phyloP scores from a whole-genome alignment of 306 rosid species.

The Cucumis melo region DNA sequence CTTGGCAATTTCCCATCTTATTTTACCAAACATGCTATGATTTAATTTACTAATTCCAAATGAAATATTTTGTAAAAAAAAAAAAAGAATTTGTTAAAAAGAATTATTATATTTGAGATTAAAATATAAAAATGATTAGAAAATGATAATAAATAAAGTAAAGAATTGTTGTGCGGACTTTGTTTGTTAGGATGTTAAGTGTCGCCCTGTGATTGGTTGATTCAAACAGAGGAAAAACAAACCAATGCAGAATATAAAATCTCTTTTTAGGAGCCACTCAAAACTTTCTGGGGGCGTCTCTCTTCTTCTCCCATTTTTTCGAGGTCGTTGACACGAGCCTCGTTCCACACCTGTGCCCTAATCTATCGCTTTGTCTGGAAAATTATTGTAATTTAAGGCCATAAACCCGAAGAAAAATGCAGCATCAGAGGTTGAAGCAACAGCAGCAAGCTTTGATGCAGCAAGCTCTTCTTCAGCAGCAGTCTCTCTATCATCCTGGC shows the following conservation, averaged over 20 bases:
- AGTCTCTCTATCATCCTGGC: constrained; percentile 88
- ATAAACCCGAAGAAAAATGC: constrained; percentile 36
- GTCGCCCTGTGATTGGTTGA: not conserved
- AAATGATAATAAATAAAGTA: too few relatives aligned
- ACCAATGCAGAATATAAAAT: not conserved
- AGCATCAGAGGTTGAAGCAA: constrained; percentile 91
- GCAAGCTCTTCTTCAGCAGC: constrained; percentile 93
- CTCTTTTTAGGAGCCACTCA: not conserved
- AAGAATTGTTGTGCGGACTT: not conserved
- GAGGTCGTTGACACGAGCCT: constrained; percentile 6
- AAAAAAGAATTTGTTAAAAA: too few relatives aligned
- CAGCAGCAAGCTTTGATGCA: constrained; percentile 80
- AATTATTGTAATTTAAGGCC: not conserved
- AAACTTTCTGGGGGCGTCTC: not conserved
- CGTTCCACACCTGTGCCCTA: not conserved
- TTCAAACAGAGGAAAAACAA: not conserved
- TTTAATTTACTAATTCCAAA: too few relatives aligned
- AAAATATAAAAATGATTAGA: too few relatives aligned
- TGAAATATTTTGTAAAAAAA: too few relatives aligned
- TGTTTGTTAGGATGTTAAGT: not conserved
- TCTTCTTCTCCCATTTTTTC: not conserved
- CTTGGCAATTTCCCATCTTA: too few relatives aligned
- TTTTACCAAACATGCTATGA: too few relatives aligned
- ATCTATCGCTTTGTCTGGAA: not conserved
- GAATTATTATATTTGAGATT: too few relatives aligned